Evolutionary conservation across 1,139 yeast genomes (phyloP).

Genomic region (Hansenula sp.): DNA sequence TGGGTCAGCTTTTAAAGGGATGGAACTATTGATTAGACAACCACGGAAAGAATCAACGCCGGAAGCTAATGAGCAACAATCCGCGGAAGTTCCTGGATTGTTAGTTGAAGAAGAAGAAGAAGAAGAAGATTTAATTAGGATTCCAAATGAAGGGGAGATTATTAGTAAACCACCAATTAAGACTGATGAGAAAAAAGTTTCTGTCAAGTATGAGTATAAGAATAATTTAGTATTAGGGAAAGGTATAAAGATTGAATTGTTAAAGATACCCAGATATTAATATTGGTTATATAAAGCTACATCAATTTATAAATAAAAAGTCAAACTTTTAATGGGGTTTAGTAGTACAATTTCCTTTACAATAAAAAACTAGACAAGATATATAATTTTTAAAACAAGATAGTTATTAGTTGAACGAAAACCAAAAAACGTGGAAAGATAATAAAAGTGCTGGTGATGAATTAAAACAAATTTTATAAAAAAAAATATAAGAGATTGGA

Average conservation of each 20-base stretch:
- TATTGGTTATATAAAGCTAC: background rate
- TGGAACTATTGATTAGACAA: slow-evolving; percentile 10
- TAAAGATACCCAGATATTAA: slow-evolving; percentile 11
- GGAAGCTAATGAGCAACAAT: background rate
- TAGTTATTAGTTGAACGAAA: too few species aligned
- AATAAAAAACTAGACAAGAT: too few species aligned
- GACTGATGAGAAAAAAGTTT: slow-evolving; percentile 8
- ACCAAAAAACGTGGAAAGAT: too few species aligned
- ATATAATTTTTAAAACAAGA: too few species aligned
- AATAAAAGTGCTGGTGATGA: too few species aligned
- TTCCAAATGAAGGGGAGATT: slow-evolving; percentile 11
- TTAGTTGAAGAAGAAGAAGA: slow-evolving; percentile 5
- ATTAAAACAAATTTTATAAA: too few species aligned
- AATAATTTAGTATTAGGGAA: slow-evolving; percentile 6
- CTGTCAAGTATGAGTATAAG: slow-evolving; percentile 14
- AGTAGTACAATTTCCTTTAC: background rate
- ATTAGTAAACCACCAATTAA: background rate
- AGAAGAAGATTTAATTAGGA: slow-evolving; percentile 1
- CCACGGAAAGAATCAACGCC: slow-evolving; percentile 6
- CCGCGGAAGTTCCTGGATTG: background rate
- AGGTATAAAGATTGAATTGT: slow-evolving; percentile 14
- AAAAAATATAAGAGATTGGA: too few species aligned
- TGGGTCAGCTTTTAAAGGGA: slow-evolving; percentile 4
- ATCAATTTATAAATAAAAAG: background rate
- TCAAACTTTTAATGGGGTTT: background rate